Conservation (phyloP, 2,329 filamentous ascomycete genomes). For the Aspergillus persii region DNA sequence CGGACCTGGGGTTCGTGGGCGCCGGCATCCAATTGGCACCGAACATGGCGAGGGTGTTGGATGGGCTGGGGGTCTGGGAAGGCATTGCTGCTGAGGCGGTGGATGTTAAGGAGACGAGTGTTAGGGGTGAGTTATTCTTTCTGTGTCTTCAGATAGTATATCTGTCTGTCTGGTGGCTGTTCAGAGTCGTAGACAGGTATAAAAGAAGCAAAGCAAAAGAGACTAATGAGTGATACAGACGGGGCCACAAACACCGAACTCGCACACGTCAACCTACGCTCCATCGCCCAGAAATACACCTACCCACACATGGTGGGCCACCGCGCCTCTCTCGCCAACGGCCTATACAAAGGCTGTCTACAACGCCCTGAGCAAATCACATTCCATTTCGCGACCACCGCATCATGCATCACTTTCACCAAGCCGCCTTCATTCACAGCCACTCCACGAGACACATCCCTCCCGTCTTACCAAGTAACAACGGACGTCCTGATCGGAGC, state of each 20-base stretch:
- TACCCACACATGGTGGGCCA: slow-evolving; percentile 81
- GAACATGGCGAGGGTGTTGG: slow-evolving; percentile 75
- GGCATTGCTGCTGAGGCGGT: slow-evolving; percentile 70
- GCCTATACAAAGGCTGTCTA: slow-evolving; percentile 69
- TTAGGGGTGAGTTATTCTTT: slow-evolving; percentile 54
- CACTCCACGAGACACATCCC: slow-evolving; percentile 53
- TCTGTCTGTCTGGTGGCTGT: too few species aligned
- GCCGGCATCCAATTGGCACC: slow-evolving; percentile 82
- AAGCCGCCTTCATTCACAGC: slow-evolving; percentile 61
- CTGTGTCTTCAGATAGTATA: background rate
- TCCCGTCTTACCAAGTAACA: slow-evolving; percentile 48
- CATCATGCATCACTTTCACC: slow-evolving; percentile 58
- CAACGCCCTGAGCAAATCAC: slow-evolving; percentile 57
- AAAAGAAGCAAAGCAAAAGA: too few species aligned
- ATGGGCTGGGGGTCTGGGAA: slow-evolving; percentile 69
- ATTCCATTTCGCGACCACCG: slow-evolving; percentile 64
- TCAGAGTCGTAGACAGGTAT: too few species aligned
- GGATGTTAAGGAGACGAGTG: slow-evolving; percentile 68
- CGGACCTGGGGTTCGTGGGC: slow-evolving; percentile 74
- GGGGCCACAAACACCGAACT: slow-evolving; percentile 68
- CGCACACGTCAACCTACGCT: slow-evolving; percentile 65
- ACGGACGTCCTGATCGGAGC: slow-evolving; percentile 54
- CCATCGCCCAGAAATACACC: slow-evolving; percentile 66
- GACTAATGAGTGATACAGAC: slow-evolving; percentile 41
- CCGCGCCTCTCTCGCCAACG: slow-evolving; percentile 67